These are phyloP conservation scores for Pseudogymnoascus sp. DNA, from an alignment of 2,329 filamentous ascomycete species.

Conservation along the genomic window DNA sequence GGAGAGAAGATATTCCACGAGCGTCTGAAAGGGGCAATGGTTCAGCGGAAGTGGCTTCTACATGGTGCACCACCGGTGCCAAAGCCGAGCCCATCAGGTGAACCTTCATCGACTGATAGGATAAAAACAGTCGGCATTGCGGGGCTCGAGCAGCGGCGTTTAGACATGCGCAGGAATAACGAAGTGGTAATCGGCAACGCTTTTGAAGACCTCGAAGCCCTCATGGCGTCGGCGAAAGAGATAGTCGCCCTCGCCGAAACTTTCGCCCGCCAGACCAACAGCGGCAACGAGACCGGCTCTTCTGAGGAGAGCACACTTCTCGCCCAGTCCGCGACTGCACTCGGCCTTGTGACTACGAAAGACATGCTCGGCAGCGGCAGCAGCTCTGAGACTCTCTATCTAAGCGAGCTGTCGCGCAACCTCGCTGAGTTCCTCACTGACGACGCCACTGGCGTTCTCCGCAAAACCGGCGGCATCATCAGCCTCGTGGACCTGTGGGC, in stretches of 20 bases:
- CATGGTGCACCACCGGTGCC: slow-evolving; percentile 85
- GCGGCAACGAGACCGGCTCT: slow-evolving; percentile 47
- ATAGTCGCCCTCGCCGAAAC: slow-evolving; percentile 88
- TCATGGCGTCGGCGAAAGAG: slow-evolving; percentile 97
- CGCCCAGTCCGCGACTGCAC: slow-evolving; percentile 72
- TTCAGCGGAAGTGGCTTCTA: slow-evolving; percentile 92
- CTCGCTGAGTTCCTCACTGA: slow-evolving; percentile 85
- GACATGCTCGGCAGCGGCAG: slow-evolving; percentile 79
- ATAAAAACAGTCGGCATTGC: slow-evolving; percentile 78
- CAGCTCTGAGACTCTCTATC: slow-evolving; percentile 73
- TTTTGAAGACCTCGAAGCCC: slow-evolving; percentile 90
- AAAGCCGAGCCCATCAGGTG: slow-evolving; percentile 39
- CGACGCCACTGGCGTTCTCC: slow-evolving; percentile 69
- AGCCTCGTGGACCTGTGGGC: slow-evolving; percentile 89
- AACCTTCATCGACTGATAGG: slow-evolving; percentile 18
- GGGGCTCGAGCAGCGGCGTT: slow-evolving; percentile 76
- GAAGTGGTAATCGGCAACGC: slow-evolving; percentile 86
- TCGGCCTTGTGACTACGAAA: slow-evolving; percentile 88
- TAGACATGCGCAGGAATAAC: slow-evolving; percentile 85
- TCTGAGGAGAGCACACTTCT: slow-evolving; percentile 68
- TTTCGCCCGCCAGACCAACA: slow-evolving; percentile 63
- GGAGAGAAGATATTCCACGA: slow-evolving; percentile 89
- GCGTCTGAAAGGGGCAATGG: slow-evolving; percentile 75
- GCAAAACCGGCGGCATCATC: slow-evolving; percentile 78
- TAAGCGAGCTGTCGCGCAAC: slow-evolving; percentile 79